These are phyloP conservation scores for Alnus glutinosa DNA, from an alignment of 306 rosid genomes.

Conservation along the genomic window DNA sequence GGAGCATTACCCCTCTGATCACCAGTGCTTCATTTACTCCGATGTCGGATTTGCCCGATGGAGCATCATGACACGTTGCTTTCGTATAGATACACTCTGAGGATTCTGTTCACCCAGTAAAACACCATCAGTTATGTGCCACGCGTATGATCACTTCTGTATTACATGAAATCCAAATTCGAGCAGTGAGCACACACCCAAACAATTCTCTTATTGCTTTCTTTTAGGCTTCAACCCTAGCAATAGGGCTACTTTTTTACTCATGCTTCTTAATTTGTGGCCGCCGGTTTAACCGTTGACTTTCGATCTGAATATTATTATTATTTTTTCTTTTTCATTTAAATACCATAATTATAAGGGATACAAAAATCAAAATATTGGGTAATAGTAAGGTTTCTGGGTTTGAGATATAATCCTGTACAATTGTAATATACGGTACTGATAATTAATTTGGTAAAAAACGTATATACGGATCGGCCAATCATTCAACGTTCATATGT, in stretches of 20 bases:
- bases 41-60: slow-evolving; percentile 7
- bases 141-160: slow-evolving; percentile 1
- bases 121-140: slow-evolving; percentile 15
- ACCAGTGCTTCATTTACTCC: slow-evolving; percentile 5
- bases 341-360: background rate
- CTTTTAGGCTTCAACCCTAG: background rate
- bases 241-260: background rate
- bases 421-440: too few species aligned
- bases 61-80: slow-evolving; percentile 23
- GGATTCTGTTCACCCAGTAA: background rate
- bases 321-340: background rate
- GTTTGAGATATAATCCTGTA: too few species aligned
- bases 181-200: too few species aligned
- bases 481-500: background rate
- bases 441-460: too few species aligned
- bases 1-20: background rate
- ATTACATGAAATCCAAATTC: too few species aligned
- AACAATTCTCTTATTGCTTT: background rate
- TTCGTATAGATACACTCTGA: slow-evolving; percentile 21
- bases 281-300: slow-evolving; percentile 30
- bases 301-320: background rate
- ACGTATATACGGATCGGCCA: too few species aligned
- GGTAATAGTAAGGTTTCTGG: too few species aligned
- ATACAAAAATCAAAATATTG: too few species aligned
- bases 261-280: slow-evolving; percentile 13